These are phyloP conservation scores for Zymoseptoria passerinii DNA, from an alignment of 2,329 filamentous ascomycete genomes.

Conservation along the genomic window DNA sequence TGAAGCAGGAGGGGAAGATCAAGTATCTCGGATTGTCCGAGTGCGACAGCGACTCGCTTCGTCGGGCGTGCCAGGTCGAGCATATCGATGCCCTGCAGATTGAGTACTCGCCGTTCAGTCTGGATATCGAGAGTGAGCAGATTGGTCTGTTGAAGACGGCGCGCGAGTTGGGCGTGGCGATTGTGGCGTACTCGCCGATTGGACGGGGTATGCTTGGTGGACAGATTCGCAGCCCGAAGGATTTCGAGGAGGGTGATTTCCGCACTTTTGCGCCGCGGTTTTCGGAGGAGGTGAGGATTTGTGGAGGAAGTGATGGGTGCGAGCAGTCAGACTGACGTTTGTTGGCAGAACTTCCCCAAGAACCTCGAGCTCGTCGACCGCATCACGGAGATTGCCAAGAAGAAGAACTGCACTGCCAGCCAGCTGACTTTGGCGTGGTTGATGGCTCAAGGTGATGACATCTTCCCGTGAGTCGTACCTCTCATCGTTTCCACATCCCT, in stretches of 20 bases:
- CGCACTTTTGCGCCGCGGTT: conserved; percentile 43
- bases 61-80: conserved; percentile 44
- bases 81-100: conserved; percentile 47
- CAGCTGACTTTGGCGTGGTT: conserved; percentile 59
- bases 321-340: not conserved
- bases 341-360: conserved; percentile 41
- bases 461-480: conserved; percentile 45
- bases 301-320: not conserved
- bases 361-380: conserved; percentile 48
- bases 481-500: conserved; percentile 22
- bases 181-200: conserved; percentile 53
- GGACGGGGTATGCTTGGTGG: conserved; percentile 52
- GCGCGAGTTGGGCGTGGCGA: conserved; percentile 50
- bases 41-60: conserved; percentile 42
- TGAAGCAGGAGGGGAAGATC: conserved; percentile 49
- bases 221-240: conserved; percentile 37
- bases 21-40: conserved; percentile 50
- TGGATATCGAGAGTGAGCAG: conserved; percentile 50
- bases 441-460: conserved; percentile 47
- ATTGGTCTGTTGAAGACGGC: conserved; percentile 46
- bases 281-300: conserved; percentile 29
- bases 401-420: conserved; percentile 47
- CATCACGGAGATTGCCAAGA: conserved; percentile 43
- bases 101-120: conserved; percentile 43
- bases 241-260: conserved; percentile 44